Base-by-base conservation (phyloP, 768 basidiomycete genomes). In the Kwoniella botswanensis region DNA sequence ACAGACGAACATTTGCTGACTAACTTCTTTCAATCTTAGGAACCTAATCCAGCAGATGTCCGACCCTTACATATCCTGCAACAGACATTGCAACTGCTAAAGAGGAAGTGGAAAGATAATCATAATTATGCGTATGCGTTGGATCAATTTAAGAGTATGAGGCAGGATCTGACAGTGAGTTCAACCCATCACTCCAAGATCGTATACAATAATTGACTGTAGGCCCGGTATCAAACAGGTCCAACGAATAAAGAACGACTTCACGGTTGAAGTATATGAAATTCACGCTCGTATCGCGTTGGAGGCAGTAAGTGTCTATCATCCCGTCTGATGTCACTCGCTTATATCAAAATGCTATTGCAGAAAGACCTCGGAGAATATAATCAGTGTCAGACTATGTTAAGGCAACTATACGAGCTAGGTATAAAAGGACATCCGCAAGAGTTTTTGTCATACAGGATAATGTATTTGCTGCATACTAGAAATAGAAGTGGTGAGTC, bases 311-410 rank as follows among this genome's bases (percentile, higher is more conserved):
- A 68, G 89, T 84, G 56, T 43, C n/a, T 17, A 62, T 11, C 62
- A 53, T 29, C 1, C n/a, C 17, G 10, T 53, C 15, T 68, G 22
- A 18, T n/a, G n/a, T 29, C 29, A 15, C 41, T 13, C 26, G 71
- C 57, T 60, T 5, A 67, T 9, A 12, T 26, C 13, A n/a, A 50
- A 59, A 55, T 52, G 18, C 21, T 53, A 29, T 60, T 68, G 15
- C 84, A 99, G 96, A 89, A 87, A 79, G 97, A 99, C 84, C 92
- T 99, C 88, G 94, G 97, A 74, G 97, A 99, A 88, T 98, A 96
- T 82, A 98, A 97, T 84, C 93, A 95, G 84, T 99, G 97, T 85
- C 94, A 98, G 84, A 91, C 92, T 41, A 91, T 93, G 74, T 86
- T 98, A 55, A 91, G 91, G 79, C 88, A 88, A 62, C 88, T 99